A percentile compares a stretch with the other conserved stretches of the same genome.
phyloP scores from a whole-genome alignment of 2,329 filamentous ascomycete genomes.

The Pseudophaeomoniella oleicola region DNA sequence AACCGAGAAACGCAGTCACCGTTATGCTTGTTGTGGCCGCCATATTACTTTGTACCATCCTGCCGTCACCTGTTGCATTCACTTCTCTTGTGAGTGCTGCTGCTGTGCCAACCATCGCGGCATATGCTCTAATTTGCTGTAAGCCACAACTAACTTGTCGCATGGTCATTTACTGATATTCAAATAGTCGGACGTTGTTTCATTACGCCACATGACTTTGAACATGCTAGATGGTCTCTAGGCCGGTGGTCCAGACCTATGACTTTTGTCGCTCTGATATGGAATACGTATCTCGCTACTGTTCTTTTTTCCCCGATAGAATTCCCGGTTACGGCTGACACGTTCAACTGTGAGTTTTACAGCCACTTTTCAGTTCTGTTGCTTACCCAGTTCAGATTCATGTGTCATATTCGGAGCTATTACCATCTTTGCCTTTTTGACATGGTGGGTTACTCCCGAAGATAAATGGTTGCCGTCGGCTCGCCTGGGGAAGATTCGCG shows the following conservation, averaged over 20 bases:
- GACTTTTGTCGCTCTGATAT: slow-evolving; percentile 31
- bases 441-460: background rate
- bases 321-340: background rate
- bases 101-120: slow-evolving; percentile 34
- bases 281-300: slow-evolving; percentile 37
- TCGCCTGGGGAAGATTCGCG: background rate
- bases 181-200: slow-evolving; percentile 26
- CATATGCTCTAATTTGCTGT: slow-evolving; percentile 35
- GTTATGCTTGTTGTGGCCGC: background rate
- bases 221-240: slow-evolving; percentile 32
- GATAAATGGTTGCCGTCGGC: background rate
- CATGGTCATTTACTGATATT: too few species aligned
- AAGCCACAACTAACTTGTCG: too few species aligned
- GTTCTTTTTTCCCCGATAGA: slow-evolving; percentile 28
- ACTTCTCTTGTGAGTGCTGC: background rate
- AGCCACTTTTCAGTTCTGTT: too few species aligned
- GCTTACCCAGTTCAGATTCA: background rate
- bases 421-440: background rate
- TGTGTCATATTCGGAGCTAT: background rate
- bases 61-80: background rate
- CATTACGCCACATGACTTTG: slow-evolving; percentile 32
- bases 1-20: background rate
- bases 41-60: background rate
- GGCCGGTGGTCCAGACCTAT: slow-evolving; percentile 31
- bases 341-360: background rate